Evolutionary conservation across 306 rosid species (phyloP).

Genomic region (Castanea crenata): DNA sequence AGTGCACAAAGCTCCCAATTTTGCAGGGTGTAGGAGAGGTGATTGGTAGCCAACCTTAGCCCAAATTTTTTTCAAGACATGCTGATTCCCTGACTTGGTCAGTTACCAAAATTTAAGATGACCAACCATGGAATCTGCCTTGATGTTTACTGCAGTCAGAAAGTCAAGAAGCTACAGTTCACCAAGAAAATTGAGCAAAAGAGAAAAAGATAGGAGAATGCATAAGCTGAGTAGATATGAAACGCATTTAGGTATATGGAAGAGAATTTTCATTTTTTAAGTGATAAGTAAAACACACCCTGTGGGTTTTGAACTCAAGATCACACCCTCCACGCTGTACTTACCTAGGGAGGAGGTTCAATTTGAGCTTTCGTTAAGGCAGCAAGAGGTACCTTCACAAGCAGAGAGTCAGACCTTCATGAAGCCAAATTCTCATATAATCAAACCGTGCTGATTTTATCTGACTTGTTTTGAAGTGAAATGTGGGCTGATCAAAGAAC

Average conservation of each 20-base stretch:
- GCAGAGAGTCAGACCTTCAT: background rate
- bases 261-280: background rate
- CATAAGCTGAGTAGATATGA: background rate
- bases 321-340: no score
- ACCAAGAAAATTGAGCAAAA: constrained; percentile 1
- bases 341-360: no score
- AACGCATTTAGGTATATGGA: background rate
- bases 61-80: no score
- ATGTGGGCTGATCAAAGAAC: constrained; percentile 6
- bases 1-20: no score
- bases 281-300: no score
- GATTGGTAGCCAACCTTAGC: no score
- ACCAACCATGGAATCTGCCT: constrained; percentile 1
- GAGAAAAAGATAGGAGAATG: background rate
- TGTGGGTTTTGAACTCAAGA: no score
- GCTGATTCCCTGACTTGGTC: no score
- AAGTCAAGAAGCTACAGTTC: constrained; percentile 25
- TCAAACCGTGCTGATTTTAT: background rate
- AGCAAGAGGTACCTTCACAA: background rate
- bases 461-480: background rate
- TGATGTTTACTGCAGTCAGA: constrained; percentile 23
- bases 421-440: background rate
- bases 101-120: background rate
- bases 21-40: no score
- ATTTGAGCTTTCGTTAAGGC: no score